Evolutionary conservation across 331 rosid genomes (phyloP).

Genomic region (Pyracantha coccinea): DNA sequence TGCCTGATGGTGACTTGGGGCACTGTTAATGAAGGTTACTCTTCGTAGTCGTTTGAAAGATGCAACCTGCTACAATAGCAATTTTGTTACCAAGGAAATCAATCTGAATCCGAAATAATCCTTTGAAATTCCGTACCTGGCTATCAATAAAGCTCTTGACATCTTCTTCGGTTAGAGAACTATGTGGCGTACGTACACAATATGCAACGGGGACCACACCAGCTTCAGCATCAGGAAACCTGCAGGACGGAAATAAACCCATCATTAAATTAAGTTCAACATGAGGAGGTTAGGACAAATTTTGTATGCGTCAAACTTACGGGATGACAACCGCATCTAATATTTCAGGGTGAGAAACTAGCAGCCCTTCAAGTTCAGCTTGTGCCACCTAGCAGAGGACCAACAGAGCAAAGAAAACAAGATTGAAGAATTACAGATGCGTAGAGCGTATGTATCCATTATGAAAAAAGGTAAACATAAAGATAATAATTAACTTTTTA

Average conservation of each 20-base stretch:
- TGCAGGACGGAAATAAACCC: background rate
- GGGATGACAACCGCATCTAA: slow-evolving; percentile 88
- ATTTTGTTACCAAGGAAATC: background rate
- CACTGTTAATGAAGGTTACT: too few species aligned
- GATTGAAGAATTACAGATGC: background rate
- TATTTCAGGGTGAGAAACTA: slow-evolving; percentile 82
- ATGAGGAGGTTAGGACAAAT: background rate
- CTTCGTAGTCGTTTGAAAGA: too few species aligned
- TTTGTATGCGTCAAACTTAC: slow-evolving; percentile 33
- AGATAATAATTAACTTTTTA: background rate
- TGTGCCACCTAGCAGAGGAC: slow-evolving; percentile 67
- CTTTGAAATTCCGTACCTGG: slow-evolving; percentile 30
- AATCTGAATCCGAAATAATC: background rate
- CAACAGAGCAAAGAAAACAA: background rate
- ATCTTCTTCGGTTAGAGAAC: slow-evolving; percentile 72
- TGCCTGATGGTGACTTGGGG: slow-evolving; percentile 76
- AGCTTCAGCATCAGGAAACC: slow-evolving; percentile 85
- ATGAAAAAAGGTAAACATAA: background rate
- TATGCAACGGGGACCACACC: slow-evolving; percentile 70
- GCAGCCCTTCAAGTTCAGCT: slow-evolving; percentile 84
- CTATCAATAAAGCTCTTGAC: slow-evolving; percentile 43
- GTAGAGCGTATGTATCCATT: too few species aligned
- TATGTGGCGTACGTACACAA: slow-evolving; percentile 48
- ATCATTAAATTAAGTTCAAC: background rate
- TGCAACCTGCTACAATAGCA: background rate